A percentile compares a stretch with the other conserved stretches of the same genome.
phyloP scores from a whole-genome alignment of 1,139 yeast species.

The Yamadazyma dendronema region DNA sequence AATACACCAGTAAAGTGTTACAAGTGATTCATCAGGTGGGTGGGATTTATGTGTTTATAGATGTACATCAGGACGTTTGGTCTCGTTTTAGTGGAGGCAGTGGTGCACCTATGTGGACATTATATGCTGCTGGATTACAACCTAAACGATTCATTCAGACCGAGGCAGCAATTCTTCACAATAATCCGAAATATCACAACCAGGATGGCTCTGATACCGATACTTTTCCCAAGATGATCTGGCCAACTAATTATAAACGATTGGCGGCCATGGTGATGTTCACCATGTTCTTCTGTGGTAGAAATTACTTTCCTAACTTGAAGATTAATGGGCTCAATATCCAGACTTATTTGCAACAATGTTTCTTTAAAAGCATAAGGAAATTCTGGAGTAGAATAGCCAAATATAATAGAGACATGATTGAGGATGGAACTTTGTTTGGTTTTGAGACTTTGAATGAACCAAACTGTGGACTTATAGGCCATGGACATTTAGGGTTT shows the following conservation, averaged over 20 bases:
- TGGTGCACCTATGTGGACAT: slow-evolving; percentile 95
- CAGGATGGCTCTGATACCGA: slow-evolving; percentile 19
- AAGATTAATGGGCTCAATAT: slow-evolving; percentile 68
- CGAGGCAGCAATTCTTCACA: slow-evolving; percentile 77
- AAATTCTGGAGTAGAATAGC: slow-evolving; percentile 54
- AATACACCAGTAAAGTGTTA: slow-evolving; percentile 65
- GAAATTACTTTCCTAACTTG: slow-evolving; percentile 67
- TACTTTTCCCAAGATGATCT: slow-evolving; percentile 77
- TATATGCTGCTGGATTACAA: slow-evolving; percentile 90
- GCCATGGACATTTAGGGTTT: slow-evolving; percentile 44
- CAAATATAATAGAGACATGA: slow-evolving; percentile 49
- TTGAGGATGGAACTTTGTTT: slow-evolving; percentile 51
- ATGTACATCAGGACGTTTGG: slow-evolving; percentile 96
- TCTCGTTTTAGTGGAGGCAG: slow-evolving; percentile 89
- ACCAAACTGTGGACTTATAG: slow-evolving; percentile 70
- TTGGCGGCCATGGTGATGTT: slow-evolving; percentile 81
- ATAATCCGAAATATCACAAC: slow-evolving; percentile 35
- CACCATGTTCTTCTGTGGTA: slow-evolving; percentile 81
- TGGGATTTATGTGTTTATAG: slow-evolving; percentile 79
- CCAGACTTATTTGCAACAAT: slow-evolving; percentile 71
- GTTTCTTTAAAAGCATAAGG: slow-evolving; percentile 55
- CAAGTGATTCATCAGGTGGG: slow-evolving; percentile 58
- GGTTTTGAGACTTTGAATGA: slow-evolving; percentile 91
- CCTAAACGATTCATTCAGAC: slow-evolving; percentile 66
- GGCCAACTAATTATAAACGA: slow-evolving; percentile 86